Evolutionary conservation across 768 basidiomycete genomes (phyloP).

Genomic region (Leccinellum luteum): DNA sequence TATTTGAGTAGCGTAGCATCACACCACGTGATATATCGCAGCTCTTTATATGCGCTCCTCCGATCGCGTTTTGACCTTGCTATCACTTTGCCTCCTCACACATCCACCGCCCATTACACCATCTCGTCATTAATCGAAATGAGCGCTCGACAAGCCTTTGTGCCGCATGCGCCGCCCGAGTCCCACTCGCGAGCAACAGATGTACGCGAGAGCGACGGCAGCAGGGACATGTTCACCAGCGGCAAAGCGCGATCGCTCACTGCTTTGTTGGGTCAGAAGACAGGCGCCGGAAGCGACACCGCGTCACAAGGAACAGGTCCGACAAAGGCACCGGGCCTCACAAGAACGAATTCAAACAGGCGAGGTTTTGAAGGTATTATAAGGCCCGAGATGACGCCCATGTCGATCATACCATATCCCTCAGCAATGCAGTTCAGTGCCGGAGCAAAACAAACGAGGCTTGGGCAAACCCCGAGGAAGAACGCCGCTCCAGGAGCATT

Average conservation of each 20-base stretch:
- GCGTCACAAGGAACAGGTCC: neutral
- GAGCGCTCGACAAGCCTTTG: slow-evolving; percentile 28
- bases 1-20: neutral
- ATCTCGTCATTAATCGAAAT: slow-evolving; percentile 4
- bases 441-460: slow-evolving; percentile 1
- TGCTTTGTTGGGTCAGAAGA: slow-evolving; percentile 23
- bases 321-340: slow-evolving; percentile 6
- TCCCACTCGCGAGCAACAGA: slow-evolving; percentile 4
- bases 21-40: slow-evolving; percentile 11
- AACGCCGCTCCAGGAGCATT: slow-evolving; percentile 1
- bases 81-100: neutral
- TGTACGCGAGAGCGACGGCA: slow-evolving; percentile 1
- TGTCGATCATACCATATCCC: slow-evolving; percentile 26
- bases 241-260: slow-evolving; percentile 20
- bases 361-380: slow-evolving; percentile 26
- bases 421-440: slow-evolving; percentile 1
- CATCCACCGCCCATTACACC: neutral
- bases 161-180: slow-evolving; percentile 19
- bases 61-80: neutral
- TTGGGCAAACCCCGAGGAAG: slow-evolving; percentile 23
- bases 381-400: slow-evolving; percentile 19
- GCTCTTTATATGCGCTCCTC: slow-evolving; percentile 2
- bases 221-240: slow-evolving; percentile 5
- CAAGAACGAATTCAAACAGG: slow-evolving; percentile 2
- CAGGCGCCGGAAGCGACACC: slow-evolving; percentile 1